Evolutionary conservation across 2,329 filamentous ascomycete genomes (phyloP).

Genomic region (Alternaria sp.): DNA sequence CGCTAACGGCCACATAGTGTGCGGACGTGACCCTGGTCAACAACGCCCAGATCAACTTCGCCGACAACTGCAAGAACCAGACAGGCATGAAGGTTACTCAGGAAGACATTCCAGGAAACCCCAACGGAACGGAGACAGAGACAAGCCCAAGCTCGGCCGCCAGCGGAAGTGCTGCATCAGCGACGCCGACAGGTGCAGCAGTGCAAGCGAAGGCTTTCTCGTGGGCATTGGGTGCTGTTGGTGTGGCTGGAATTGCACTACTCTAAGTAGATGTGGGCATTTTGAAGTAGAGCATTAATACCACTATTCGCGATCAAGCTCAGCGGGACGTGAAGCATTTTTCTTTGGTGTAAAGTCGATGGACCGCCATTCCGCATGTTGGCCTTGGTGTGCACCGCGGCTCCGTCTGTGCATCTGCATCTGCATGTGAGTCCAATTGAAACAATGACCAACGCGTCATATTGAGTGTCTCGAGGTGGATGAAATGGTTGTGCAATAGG

Average conservation of each 20-base stretch:
- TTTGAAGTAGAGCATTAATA: not conserved
- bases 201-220: conserved; percentile 38
- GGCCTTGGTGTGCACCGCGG: not conserved
- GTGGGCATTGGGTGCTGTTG: conserved; percentile 45
- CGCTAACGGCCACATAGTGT: conserved; percentile 57
- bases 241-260: conserved; percentile 39
- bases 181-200: conserved; percentile 31
- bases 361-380: not conserved
- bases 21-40: conserved; percentile 73
- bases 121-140: conserved; percentile 51
- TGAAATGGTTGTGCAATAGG: not conserved
- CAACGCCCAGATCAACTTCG: conserved; percentile 52
- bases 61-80: conserved; percentile 63
- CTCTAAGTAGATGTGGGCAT: conserved; percentile 20
- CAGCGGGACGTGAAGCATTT: not conserved
- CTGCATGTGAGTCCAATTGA: not conserved
- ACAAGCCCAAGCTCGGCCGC: conserved; percentile 24
- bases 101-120: conserved; percentile 52
- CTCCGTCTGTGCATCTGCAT: not conserved
- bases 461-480: not conserved
- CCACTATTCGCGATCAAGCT: not conserved
- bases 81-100: conserved; percentile 59
- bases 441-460: not conserved
- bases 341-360: not conserved
- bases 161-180: conserved; percentile 20